Percentiles rank a stretch among this genome's conserved stretches.
These are phyloP conservation scores for Allium cepa DNA, from an alignment of 106 monocot species.

Conservation along the genomic window DNA sequence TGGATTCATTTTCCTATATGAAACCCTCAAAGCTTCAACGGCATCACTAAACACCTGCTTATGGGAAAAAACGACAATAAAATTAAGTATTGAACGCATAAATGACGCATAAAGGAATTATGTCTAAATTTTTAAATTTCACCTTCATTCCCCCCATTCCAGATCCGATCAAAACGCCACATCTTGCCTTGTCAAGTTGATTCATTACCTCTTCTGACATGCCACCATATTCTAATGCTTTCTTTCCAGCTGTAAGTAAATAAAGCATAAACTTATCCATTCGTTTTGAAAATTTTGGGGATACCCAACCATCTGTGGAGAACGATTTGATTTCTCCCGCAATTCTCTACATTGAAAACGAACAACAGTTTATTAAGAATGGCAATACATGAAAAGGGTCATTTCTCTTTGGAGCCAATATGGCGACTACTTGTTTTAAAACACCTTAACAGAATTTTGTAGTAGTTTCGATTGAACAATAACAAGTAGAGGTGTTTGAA, in stretches of 20 bases:
- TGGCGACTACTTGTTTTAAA: no score
- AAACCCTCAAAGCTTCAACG: conserved; percentile 71
- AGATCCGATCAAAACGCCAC: conserved; percentile 65
- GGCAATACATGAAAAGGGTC: no score
- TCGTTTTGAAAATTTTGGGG: conserved; percentile 46
- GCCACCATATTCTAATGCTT: conserved; percentile 44
- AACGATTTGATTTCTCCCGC: conserved; percentile 65
- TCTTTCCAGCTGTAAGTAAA: conserved; percentile 55
- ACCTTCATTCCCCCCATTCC: conserved; percentile 71
- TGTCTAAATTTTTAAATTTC: neutral
- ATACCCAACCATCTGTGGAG: conserved; percentile 58
- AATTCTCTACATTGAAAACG: conserved; percentile 34
- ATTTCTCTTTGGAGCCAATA: no score
- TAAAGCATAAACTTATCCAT: conserved; percentile 78
- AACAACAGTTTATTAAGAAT: no score
- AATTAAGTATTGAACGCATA: neutral
- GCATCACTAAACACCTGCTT: conserved; percentile 74
- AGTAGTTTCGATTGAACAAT: no score
- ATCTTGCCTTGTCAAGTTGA: conserved; percentile 43
- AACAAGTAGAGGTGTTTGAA: no score
- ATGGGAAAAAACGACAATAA: neutral
- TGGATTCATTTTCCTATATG: conserved; percentile 82
- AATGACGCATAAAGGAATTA: neutral
- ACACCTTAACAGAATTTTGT: no score
- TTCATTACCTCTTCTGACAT: conserved; percentile 34